Percentiles rank a stretch among this genome's conserved stretches.
These are phyloP conservation scores for Zygotorulaspora chibaensis DNA, from an alignment of 805 yeast species.

Conservation along the genomic window DNA sequence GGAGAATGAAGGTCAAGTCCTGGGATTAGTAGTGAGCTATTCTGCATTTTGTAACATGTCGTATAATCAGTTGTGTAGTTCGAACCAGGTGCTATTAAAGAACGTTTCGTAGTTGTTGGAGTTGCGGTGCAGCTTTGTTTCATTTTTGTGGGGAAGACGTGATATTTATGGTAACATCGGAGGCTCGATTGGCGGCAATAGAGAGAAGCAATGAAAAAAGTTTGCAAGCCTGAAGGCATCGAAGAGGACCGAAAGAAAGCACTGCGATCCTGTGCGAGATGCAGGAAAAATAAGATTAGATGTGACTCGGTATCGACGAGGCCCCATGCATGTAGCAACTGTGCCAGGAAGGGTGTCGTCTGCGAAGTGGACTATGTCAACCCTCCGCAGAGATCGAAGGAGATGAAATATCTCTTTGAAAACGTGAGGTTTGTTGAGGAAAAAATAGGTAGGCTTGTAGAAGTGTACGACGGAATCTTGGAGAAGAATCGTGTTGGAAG, in stretches of 20 bases:
- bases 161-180: not conserved
- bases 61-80: no score
- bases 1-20: not conserved
- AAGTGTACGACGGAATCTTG: conserved; percentile 10
- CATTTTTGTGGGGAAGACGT: not conserved
- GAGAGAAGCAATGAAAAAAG: not conserved
- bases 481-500: conserved; percentile 1
- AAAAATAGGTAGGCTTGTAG: conserved; percentile 4
- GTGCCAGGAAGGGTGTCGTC: conserved; percentile 46
- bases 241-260: conserved; percentile 25
- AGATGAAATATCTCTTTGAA: conserved; percentile 35
- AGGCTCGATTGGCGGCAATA: not conserved
- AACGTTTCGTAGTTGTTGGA: not conserved
- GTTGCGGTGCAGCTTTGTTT: not conserved
- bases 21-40: not conserved
- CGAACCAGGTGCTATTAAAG: no score
- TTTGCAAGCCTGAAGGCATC: not conserved
- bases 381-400: conserved; percentile 46
- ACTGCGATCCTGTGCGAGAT: conserved; percentile 56
- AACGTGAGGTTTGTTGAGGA: conserved; percentile 26
- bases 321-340: conserved; percentile 56
- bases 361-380: conserved; percentile 55
- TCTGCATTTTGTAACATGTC: no score
- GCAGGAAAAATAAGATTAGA: conserved; percentile 62
- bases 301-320: conserved; percentile 52